Conservation (phyloP, 306 rosid genomes). For the Luffa aegyptiaca region DNA sequence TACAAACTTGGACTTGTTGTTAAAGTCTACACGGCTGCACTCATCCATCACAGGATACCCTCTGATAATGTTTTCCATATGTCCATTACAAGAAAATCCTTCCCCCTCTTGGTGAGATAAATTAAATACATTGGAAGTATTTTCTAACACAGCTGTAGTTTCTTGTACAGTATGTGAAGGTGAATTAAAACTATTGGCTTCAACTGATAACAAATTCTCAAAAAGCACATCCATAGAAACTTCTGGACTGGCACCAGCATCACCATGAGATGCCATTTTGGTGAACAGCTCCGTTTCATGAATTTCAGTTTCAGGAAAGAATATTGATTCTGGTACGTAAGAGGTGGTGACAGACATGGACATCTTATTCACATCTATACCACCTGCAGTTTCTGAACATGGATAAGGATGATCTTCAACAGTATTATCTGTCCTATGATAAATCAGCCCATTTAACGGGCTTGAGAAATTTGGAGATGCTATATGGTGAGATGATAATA, state of each 20-base stretch:
- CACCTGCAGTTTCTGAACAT: slow-evolving; percentile 29
- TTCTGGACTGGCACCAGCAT: slow-evolving; percentile 21
- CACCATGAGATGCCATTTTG: slow-evolving; percentile 29
- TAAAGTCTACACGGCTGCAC: slow-evolving; percentile 45
- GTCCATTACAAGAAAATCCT: slow-evolving; percentile 31
- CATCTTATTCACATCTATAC: slow-evolving; percentile 24
- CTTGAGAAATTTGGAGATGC: slow-evolving; percentile 19
- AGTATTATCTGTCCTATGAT: neutral
- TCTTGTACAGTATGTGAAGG: slow-evolving; percentile 7
- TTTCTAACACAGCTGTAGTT: slow-evolving; percentile 20
- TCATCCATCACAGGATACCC: slow-evolving; percentile 40
- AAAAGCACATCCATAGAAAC: slow-evolving; percentile 26
- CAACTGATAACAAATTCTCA: slow-evolving; percentile 22
- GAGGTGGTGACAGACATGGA: slow-evolving; percentile 37
- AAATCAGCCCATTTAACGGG: slow-evolving; percentile 15
- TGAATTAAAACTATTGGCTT: slow-evolving; percentile 10
- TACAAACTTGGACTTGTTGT: slow-evolving; percentile 11
- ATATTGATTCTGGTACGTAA: slow-evolving; percentile 48
- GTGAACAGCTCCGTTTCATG: slow-evolving; percentile 27
- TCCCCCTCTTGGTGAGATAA: slow-evolving; percentile 27
- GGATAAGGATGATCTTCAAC: neutral
- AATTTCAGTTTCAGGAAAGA: slow-evolving; percentile 48
- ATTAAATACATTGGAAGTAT: slow-evolving; percentile 23
- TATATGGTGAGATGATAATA: slow-evolving; percentile 15
- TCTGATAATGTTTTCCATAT: slow-evolving; percentile 22